Base-by-base conservation (phyloP, 441 rosid genomes). In the Omphalea diandra region DNA sequence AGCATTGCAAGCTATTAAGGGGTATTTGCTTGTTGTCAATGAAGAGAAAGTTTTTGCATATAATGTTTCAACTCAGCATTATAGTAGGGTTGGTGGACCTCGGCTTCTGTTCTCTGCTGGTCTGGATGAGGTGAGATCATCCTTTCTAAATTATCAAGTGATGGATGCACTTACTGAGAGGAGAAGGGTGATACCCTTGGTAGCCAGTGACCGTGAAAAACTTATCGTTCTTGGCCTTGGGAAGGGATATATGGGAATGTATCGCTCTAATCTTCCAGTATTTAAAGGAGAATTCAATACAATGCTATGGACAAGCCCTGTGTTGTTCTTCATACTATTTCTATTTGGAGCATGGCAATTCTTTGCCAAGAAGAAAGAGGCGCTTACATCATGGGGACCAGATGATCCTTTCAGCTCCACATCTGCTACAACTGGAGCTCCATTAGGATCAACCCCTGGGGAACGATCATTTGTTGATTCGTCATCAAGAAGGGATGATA, bases 361-460 rank as follows among this genome's bases (percentile, higher is more conserved):
- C 73, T 95, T 95, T 29, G 93, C 99, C 14, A 93, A 93, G 92
- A 95, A 95, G 88, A 93, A 95, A 79, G 98, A 93, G 54, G 88
- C 89, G 0, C 87, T 90, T 43, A 90, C 94, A 0, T 89, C 97
- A 0, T 93, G 97, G 96, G 99, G 98, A 69, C 87, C 95, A 0
- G 93, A 90, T 53, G 97, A 95, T 70, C 97, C 96, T 12, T 95
- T 93, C 36, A 80, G 76, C 65, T 83, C 91, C 1, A 57, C 86
- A 17, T 64, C 88, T 26, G 79, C 82, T 35, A 20, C 89, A 26
- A 43, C 83, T 6, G 81, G 81, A 0, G 84, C 87, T 50, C 86
- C 88, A 22, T 64, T 77, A 57, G 87, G 79, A 24, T 69, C 90
- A 0, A 74, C 72, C 78, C 49, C 83, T 20, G 87, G 83, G 36